Evolutionary conservation across 2,329 filamentous ascomycete genomes (phyloP).

Genomic region (Alternaria incomplexa): DNA sequence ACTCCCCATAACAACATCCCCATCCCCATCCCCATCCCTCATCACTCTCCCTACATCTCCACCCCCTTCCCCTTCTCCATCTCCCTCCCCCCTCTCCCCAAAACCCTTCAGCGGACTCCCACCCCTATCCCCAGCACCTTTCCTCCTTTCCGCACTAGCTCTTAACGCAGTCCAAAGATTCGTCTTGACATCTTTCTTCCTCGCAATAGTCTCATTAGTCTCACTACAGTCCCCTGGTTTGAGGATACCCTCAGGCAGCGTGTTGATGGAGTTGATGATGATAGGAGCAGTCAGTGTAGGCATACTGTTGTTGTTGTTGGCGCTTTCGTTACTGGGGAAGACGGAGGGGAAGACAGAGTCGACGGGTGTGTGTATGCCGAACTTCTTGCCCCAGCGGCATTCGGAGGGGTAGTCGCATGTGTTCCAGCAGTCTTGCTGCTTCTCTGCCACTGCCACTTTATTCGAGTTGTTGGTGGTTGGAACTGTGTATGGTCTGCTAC

Average conservation of each 20-base stretch:
- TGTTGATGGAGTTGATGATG: background rate
- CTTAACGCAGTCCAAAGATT: slow-evolving; percentile 35
- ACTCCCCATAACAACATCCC: slow-evolving; percentile 6
- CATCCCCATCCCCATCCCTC: slow-evolving; percentile 9
- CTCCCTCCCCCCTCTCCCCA: background rate
- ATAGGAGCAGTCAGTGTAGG: background rate
- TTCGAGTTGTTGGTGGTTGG: background rate
- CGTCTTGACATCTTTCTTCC: slow-evolving; percentile 16
- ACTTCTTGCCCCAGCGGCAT: slow-evolving; percentile 48
- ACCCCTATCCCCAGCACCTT: slow-evolving; percentile 3
- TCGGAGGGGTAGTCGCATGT: slow-evolving; percentile 55
- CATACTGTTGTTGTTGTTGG: background rate
- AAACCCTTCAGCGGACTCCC: slow-evolving; percentile 24
- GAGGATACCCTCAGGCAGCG: slow-evolving; percentile 19
- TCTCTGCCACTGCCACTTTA: background rate
- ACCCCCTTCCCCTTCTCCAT: background rate
- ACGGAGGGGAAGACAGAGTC: background rate
- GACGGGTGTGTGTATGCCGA: slow-evolving; percentile 36
- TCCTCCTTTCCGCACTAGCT: slow-evolving; percentile 35
- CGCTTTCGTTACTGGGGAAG: background rate
- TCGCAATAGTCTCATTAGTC: background rate
- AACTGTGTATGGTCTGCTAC: background rate
- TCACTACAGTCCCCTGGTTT: slow-evolving; percentile 16
- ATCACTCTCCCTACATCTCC: fast-evolving
- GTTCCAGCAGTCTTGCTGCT: slow-evolving; percentile 51